Evolutionary conservation across 129 eudicot species (phyloP).

Genomic region (Artemisia annua): DNA sequence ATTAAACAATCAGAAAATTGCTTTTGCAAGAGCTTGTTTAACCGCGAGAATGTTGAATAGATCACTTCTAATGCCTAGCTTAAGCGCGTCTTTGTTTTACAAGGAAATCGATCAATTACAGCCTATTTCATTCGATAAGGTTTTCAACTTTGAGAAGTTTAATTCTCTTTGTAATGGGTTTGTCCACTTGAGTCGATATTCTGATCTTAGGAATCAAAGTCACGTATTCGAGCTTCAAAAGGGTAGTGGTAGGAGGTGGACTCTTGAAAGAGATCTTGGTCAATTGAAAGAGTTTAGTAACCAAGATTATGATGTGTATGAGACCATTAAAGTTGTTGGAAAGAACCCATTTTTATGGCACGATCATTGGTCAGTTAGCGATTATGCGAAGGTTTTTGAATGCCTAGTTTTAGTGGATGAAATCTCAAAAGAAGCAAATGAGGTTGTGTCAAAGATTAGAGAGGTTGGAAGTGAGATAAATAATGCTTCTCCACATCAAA

Average conservation of each 20-base stretch:
- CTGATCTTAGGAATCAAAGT: slow-evolving; percentile 50
- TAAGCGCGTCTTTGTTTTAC: slow-evolving; percentile 89
- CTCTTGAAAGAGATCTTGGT: slow-evolving; percentile 65
- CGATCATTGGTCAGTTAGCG: slow-evolving; percentile 89
- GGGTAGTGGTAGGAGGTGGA: slow-evolving; percentile 96
- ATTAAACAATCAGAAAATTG: slow-evolving; percentile 91
- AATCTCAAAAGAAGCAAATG: slow-evolving; percentile 66
- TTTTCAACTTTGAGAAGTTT: slow-evolving; percentile 58
- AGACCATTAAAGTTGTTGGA: slow-evolving; percentile 58
- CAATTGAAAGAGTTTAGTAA: slow-evolving; percentile 58
- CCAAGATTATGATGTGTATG: slow-evolving; percentile 41
- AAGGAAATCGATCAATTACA: slow-evolving; percentile 77
- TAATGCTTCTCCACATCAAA: slow-evolving; percentile 14
- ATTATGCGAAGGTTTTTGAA: slow-evolving; percentile 78
- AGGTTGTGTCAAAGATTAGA: slow-evolving; percentile 65
- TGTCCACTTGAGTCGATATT: slow-evolving; percentile 59
- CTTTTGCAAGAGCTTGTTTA: slow-evolving; percentile 95
- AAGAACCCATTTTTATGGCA: slow-evolving; percentile 98
- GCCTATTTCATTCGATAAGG: slow-evolving; percentile 74
- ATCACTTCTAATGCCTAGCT: slow-evolving; percentile 86
- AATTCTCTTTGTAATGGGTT: slow-evolving; percentile 69
- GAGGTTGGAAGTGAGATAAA: slow-evolving; percentile 40
- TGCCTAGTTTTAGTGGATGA: slow-evolving; percentile 82
- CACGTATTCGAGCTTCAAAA: slow-evolving; percentile 53
- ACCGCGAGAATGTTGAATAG: slow-evolving; percentile 84